Conservation (phyloP, 371 early-diverging fungal species). For the Mortierella sp. region DNA sequence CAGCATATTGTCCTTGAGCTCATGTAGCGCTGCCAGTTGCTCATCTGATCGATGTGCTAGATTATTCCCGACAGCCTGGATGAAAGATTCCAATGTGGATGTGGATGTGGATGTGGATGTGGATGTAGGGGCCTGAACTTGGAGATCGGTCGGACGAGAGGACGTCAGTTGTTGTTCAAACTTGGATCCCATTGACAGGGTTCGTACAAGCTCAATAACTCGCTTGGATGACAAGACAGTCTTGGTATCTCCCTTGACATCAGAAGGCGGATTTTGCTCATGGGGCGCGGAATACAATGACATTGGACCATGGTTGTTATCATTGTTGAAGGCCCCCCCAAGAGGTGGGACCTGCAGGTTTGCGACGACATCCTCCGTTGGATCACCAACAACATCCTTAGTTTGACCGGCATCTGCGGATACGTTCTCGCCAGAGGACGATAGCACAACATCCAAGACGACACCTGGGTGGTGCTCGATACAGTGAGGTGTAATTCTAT, state of each 20-base stretch:
- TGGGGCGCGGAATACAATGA: no score
- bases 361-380: background rate
- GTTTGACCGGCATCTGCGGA: background rate
- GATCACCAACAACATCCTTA: background rate
- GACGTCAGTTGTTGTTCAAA: background rate
- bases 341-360: no score
- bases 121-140: no score
- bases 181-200: background rate
- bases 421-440: background rate
- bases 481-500: conserved; percentile 9
- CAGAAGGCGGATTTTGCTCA: no score
- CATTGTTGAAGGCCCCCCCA: background rate
- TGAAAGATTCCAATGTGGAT: no score
- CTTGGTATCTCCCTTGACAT: background rate
- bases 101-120: no score
- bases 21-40: no score
- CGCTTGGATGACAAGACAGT: background rate
- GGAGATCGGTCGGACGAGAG: background rate
- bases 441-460: conserved; percentile 12
- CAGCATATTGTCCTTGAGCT: no score
- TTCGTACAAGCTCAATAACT: background rate
- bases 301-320: background rate
- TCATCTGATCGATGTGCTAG: no score
- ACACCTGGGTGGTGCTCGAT: conserved; percentile 7
- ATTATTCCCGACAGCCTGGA: no score